Evolutionary conservation across 2,329 filamentous ascomycete genomes (phyloP).

Genomic region (Pseudogymnoascus sp.): DNA sequence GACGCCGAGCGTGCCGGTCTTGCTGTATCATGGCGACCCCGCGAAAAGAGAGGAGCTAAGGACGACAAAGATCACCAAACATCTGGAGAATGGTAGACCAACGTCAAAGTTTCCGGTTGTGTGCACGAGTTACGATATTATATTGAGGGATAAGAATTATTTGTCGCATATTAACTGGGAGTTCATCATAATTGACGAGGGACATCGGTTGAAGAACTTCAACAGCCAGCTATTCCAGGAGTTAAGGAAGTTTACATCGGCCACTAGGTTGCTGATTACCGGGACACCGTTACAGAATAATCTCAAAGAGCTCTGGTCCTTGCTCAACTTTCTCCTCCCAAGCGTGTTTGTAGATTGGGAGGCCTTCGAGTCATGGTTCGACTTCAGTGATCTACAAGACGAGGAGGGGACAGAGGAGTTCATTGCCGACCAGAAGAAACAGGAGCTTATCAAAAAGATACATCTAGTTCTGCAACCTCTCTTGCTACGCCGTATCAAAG

Average conservation of each 20-base stretch:
- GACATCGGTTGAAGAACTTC: slow-evolving; percentile 94
- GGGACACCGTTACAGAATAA: slow-evolving; percentile 96
- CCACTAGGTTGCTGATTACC: slow-evolving; percentile 84
- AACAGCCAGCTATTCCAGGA: slow-evolving; percentile 88
- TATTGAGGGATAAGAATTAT: slow-evolving; percentile 77
- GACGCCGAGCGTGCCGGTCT: slow-evolving; percentile 79
- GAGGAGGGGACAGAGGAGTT: slow-evolving; percentile 71
- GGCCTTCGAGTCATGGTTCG: slow-evolving; percentile 92
- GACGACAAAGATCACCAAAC: slow-evolving; percentile 57
- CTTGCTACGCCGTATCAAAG: slow-evolving; percentile 78
- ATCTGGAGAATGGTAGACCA: slow-evolving; percentile 53
- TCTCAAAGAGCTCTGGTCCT: slow-evolving; percentile 85
- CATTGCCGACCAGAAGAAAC: slow-evolving; percentile 67
- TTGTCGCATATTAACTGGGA: slow-evolving; percentile 86
- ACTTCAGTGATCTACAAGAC: slow-evolving; percentile 86
- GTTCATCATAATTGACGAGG: slow-evolving; percentile 97
- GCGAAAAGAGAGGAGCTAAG: slow-evolving; percentile 70
- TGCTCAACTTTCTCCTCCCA: slow-evolving; percentile 87
- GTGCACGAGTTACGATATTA: slow-evolving; percentile 93
- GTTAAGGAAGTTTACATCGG: slow-evolving; percentile 78
- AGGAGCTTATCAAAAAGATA: slow-evolving; percentile 75
- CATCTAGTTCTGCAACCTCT: slow-evolving; percentile 91
- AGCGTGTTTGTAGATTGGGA: slow-evolving; percentile 90
- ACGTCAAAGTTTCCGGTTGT: slow-evolving; percentile 75
- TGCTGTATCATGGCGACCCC: slow-evolving; percentile 84